These are phyloP conservation scores for Macrophomina pseudophaseolina DNA, from an alignment of 2,329 filamentous ascomycete species.

Conservation along the genomic window DNA sequence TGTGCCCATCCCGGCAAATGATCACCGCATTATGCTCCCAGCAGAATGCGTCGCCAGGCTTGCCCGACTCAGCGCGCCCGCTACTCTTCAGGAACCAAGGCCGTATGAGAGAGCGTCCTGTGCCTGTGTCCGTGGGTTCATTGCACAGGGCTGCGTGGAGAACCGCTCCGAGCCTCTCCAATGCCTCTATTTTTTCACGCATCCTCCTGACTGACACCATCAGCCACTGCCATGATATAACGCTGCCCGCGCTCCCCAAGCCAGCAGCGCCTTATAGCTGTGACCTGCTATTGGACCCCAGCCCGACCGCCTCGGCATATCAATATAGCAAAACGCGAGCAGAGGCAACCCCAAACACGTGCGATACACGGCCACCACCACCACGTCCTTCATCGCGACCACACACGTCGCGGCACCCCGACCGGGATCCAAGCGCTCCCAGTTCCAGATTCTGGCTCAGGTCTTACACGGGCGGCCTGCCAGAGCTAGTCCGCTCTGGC, in stretches of 20 bases:
- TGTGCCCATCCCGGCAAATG: constrained; percentile 46
- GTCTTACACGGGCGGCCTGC: constrained; percentile 53
- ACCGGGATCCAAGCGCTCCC: constrained; percentile 9
- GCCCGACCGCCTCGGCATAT: constrained; percentile 41
- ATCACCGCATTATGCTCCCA: constrained; percentile 54
- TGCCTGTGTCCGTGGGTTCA: constrained; percentile 49
- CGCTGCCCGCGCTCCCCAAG: constrained; percentile 31
- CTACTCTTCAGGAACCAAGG: constrained; percentile 49
- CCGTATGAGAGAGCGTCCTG: constrained; percentile 48
- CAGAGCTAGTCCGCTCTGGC: constrained; percentile 57
- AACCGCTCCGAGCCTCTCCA: constrained; percentile 44
- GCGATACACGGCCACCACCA: constrained; percentile 44
- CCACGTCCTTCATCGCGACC: constrained; percentile 42
- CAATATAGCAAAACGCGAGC: constrained; percentile 47
- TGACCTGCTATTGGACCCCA: constrained; percentile 40
- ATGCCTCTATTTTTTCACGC: constrained; percentile 39
- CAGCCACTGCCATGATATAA: constrained; percentile 44
- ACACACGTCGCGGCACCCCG: constrained; percentile 34
- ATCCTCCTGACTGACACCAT: constrained; percentile 23
- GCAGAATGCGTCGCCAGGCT: constrained; percentile 48
- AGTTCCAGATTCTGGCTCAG: constrained; percentile 39
- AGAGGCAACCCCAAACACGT: constrained; percentile 45
- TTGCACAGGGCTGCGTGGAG: constrained; percentile 47
- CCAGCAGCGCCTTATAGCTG: constrained; percentile 43
- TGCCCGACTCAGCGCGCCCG: constrained; percentile 49